phyloP scores from a whole-genome alignment of 2,329 filamentous ascomycete species.

The Eurotiales sp. region DNA sequence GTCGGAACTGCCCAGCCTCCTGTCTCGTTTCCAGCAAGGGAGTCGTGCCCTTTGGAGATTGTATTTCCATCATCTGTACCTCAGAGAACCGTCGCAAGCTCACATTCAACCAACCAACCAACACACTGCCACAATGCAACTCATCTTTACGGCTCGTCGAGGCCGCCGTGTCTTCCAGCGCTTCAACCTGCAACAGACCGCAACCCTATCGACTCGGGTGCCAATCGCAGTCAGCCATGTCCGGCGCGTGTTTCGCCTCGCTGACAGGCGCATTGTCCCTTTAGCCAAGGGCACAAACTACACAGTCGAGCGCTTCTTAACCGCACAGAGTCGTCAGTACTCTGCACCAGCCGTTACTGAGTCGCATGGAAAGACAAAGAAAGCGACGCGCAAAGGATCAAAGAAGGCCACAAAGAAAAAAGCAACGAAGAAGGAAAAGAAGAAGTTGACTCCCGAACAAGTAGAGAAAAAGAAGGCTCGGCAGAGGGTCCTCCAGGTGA shows the following conservation, averaged over 20 bases:
- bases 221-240: conserved; percentile 25
- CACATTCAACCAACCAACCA: no score
- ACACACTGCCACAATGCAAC: conserved; percentile 26
- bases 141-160: conserved; percentile 27
- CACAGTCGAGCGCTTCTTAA: conserved; percentile 9
- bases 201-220: conserved; percentile 25
- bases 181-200: conserved; percentile 23
- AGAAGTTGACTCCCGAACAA: conserved; percentile 27
- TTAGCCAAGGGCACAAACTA: conserved; percentile 15
- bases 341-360: conserved; percentile 28
- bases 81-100: no score
- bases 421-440: conserved; percentile 16
- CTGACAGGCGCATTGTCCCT: conserved; percentile 17
- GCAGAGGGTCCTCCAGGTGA: conserved; percentile 28
- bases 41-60: background rate
- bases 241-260: conserved; percentile 23
- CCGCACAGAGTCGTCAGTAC: conserved; percentile 19
- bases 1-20: conserved; percentile 12
- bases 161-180: conserved; percentile 28
- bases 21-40: conserved; percentile 5
- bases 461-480: conserved; percentile 27
- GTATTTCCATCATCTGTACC: background rate
- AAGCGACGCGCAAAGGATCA: conserved; percentile 17
- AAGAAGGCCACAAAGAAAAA: conserved; percentile 25
- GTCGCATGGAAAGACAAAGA: no score